Evolutionary conservation across 2,329 filamentous ascomycete species (phyloP).

Genomic region (Ilyonectria robusta): DNA sequence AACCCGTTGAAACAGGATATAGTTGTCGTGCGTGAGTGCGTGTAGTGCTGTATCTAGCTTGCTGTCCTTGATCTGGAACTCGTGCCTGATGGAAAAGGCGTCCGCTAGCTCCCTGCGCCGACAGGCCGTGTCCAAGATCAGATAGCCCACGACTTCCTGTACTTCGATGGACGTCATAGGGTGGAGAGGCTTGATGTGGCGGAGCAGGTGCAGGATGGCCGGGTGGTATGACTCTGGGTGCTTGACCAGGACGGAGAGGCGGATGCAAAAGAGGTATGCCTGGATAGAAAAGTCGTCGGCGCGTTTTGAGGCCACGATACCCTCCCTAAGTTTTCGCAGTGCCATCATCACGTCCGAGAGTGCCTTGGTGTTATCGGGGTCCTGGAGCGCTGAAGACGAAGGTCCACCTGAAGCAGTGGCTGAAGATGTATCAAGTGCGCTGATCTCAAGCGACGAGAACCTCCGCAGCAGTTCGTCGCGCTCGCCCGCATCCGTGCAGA

Average conservation of each 20-base stretch:
- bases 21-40: slow-evolving; percentile 86
- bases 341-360: slow-evolving; percentile 84
- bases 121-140: slow-evolving; percentile 91
- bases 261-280: slow-evolving; percentile 92
- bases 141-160: slow-evolving; percentile 84
- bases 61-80: slow-evolving; percentile 74
- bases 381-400: slow-evolving; percentile 38
- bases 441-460: slow-evolving; percentile 73
- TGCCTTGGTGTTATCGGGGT: slow-evolving; percentile 67
- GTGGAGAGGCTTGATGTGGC: slow-evolving; percentile 76
- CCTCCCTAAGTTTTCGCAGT: slow-evolving; percentile 93
- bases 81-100: slow-evolving; percentile 77
- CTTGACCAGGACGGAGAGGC: slow-evolving; percentile 83
- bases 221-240: slow-evolving; percentile 93
- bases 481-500: slow-evolving; percentile 82
- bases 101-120: slow-evolving; percentile 81
- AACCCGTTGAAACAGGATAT: slow-evolving; percentile 81
- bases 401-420: slow-evolving; percentile 12
- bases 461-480: slow-evolving; percentile 81
- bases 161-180: slow-evolving; percentile 81
- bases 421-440: slow-evolving; percentile 26
- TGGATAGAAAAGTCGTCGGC: slow-evolving; percentile 87
- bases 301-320: slow-evolving; percentile 83
- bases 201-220: slow-evolving; percentile 84
- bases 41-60: slow-evolving; percentile 78